Base-by-base conservation (phyloP, 164 flowering plant genomes). In the Piper betle region DNA sequence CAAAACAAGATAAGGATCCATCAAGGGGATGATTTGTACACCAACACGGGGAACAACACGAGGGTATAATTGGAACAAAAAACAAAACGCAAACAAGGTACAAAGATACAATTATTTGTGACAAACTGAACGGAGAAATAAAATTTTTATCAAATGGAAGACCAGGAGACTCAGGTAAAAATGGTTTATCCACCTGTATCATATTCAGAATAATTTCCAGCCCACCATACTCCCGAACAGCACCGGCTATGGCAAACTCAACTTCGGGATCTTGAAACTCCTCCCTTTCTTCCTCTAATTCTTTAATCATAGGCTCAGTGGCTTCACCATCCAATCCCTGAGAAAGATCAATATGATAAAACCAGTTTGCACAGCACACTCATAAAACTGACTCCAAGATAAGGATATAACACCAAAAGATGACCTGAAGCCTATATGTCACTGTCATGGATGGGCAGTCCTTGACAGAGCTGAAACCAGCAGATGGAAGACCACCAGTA, bases 241-340 rank as follows among this genome's bases (percentile, higher is more conserved):
- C 96, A 69, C 91, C 91, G 3, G 99, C 91, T 75, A 94, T 88
- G 55, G 99, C 93, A 85, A 94, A 94, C 74, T 94, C 99, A 64
- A 94, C 79, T 72, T 94, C 99, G 57, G 99, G 99, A 75, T 94
- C 97, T 78, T 88, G 95, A 33, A 86, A 81, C 69, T 94, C 99
- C 71, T 94, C 99, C 71, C 95, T 83, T 71, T 94, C 97, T 68
- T 94, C 99, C 62, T 94, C 99, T 67, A 94, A 68, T 67, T 88
- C 99, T 78, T 94, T 94, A 65, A 91, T 94, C 99, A 94, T 94
- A 43, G 97, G 99, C 62, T 94, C 99, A 58, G 99, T 94, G 58
- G 99, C 99, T 80, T 94, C 99, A 78, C 99, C 99, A 80, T 94
- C 99, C 63, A 94, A 68, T 19, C 99, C 99, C 99, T 94, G 78